Percentiles rank a stretch among this genome's conserved stretches.
Evolutionary conservation across 768 basidiomycete genomes (phyloP).

Genomic region (Suillus occidentalis): DNA sequence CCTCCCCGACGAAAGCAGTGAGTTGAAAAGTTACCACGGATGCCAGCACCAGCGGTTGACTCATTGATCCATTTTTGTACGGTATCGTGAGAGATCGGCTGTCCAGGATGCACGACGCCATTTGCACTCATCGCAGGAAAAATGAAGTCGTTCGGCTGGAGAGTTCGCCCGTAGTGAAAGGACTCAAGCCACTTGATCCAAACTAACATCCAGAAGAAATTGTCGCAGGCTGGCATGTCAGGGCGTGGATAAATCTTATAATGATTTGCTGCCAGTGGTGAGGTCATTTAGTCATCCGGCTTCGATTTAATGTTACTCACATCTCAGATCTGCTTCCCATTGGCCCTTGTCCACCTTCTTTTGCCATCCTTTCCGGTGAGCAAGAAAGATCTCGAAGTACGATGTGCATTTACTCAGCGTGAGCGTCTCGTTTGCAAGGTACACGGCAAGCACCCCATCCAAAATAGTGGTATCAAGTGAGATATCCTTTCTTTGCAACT

Average conservation of each 20-base stretch:
- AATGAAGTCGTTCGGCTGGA: too few relatives aligned
- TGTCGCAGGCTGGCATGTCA: not conserved
- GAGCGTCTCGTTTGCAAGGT: conserved; percentile 2
- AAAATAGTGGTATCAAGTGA: not conserved
- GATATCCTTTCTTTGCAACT: too few relatives aligned
- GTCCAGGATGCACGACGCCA: too few relatives aligned
- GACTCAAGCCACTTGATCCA: not conserved
- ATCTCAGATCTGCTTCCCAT: conserved; percentile 18
- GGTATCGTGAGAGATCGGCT: too few relatives aligned
- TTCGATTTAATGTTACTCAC: too few relatives aligned
- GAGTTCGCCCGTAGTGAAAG: conserved; percentile 8
- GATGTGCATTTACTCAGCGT: conserved; percentile 10
- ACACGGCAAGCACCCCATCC: conserved; percentile 5
- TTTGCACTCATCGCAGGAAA: too few relatives aligned
- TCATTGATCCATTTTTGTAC: too few relatives aligned
- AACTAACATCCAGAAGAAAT: not conserved
- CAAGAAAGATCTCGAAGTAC: conserved; percentile 23
- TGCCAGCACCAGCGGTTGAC: too few relatives aligned
- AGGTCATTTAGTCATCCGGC: not conserved
- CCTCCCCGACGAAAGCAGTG: too few relatives aligned
- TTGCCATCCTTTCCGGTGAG: conserved; percentile 27
- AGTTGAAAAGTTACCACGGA: too few relatives aligned
- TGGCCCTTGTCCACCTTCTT: conserved; percentile 14
- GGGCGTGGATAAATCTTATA: not conserved
- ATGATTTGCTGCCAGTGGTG: not conserved